Base-by-base conservation (phyloP, 176 grass and related monocot genomes). In the Echinochloa phyllopogon region DNA sequence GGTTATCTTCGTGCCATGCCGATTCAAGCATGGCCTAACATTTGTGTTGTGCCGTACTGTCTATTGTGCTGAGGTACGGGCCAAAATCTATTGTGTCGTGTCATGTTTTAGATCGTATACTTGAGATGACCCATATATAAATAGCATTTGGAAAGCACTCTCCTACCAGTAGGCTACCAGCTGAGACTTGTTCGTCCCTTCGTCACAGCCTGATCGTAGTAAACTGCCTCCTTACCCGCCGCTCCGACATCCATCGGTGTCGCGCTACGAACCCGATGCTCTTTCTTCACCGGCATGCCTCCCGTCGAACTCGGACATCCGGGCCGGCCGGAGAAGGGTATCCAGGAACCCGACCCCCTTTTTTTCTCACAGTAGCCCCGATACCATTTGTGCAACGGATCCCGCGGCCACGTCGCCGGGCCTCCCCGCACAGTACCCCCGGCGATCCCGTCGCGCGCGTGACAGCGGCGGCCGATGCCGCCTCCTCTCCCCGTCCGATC, bases 391-490 rank as follows among this genome's bases (percentile, higher is more conserved):
- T 36, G 47, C 71, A 74, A 52, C 65, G 18, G 48, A 65, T 36
- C 85, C 45, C 24, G 23, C 23, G 39, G 33, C 69, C 69, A 75
- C 77, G 48, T 58, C 1, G 77, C 84, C 65, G 37, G 72, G 45
- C 37, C 11, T 43, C 16, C 47, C 21, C 16, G 69, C 37, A 38
- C 60, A 38, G 77, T 65, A 3, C 4, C 12, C 4, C 12, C 9
- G 24, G 49, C 62, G 53, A 80, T 39, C 77, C 62, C 78, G 63
- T 53, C 61, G 61, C 29, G 50, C 61, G 61, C 18, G 50, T 82
- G 78, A 52, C 50, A 51, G 21, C 72, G 73, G 55, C 86, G 16
- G 36, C 25, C 21, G 80, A 80, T 86, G 77, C 24, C 43, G 41
- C 64, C 29, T 10, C 36, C 63, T 20, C 7, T 16, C 27, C 6